A percentile compares a stretch with the other conserved stretches of the same genome.
Evolutionary conservation across 768 basidiomycete species (phyloP).

Genomic region (Pholiota conissans): DNA sequence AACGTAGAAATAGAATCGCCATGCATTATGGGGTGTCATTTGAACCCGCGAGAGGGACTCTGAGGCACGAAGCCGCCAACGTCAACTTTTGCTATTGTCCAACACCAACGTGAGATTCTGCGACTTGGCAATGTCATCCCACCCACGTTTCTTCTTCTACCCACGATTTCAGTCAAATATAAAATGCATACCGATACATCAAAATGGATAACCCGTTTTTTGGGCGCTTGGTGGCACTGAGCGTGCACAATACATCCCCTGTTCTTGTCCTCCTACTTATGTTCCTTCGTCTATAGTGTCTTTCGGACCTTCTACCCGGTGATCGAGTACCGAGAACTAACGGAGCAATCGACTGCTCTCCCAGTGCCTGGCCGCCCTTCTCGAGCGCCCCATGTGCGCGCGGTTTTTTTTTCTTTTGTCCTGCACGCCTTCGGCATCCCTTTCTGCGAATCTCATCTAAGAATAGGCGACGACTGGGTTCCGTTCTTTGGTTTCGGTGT

Average conservation of each 20-base stretch:
- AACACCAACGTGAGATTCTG: background rate
- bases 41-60: background rate
- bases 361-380: background rate
- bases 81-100: background rate
- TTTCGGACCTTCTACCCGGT: background rate
- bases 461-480: background rate
- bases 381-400: no score
- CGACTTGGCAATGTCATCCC: background rate
- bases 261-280: background rate
- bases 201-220: no score
- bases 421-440: background rate
- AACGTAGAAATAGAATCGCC: no score
- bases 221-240: background rate
- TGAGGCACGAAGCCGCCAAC: background rate
- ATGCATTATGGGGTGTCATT: background rate
- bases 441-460: background rate
- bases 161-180: background rate
- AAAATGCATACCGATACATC: no score
- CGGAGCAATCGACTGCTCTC: background rate
- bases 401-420: background rate
- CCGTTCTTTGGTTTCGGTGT: background rate
- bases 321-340: background rate
- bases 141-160: background rate
- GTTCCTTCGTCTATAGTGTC: background rate
- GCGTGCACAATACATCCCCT: background rate